These are phyloP conservation scores for Bipolaris victoriae DNA, from an alignment of 2,329 filamentous ascomycete genomes.

Conservation along the genomic window DNA sequence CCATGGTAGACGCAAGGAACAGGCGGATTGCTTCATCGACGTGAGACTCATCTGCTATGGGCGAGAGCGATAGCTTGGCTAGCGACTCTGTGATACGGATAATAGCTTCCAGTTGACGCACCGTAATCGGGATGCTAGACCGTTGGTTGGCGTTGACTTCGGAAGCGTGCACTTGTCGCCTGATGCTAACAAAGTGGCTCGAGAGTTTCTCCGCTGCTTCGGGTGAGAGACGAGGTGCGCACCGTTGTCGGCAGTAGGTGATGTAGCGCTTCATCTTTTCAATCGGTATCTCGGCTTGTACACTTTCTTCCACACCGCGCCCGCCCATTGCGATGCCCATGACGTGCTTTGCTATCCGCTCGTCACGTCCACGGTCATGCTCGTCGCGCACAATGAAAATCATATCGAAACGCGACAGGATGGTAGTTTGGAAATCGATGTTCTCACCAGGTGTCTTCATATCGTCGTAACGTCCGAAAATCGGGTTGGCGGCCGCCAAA, in stretches of 20 bases:
- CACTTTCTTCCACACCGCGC: conserved; percentile 78
- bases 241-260: conserved; percentile 94
- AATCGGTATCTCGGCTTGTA: conserved; percentile 86
- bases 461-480: conserved; percentile 97
- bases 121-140: conserved; percentile 94
- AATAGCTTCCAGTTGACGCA: conserved; percentile 95
- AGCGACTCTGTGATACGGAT: conserved; percentile 96
- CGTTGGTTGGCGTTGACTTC: conserved; percentile 89
- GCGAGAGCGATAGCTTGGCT: conserved; percentile 85
- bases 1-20: conserved; percentile 97
- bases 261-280: conserved; percentile 98
- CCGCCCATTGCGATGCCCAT: conserved; percentile 97
- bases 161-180: conserved; percentile 88
- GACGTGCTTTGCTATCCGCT: conserved; percentile 93
- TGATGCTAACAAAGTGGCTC: conserved; percentile 95
- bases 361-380: conserved; percentile 86
- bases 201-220: conserved; percentile 95
- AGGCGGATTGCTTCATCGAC: conserved; percentile 97
- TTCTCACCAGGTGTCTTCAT: conserved; percentile 98
- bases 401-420: conserved; percentile 98
- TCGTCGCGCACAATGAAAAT: conserved; percentile 99
- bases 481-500: conserved; percentile 92
- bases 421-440: conserved; percentile 99
- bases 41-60: conserved; percentile 86
- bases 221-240: conserved; percentile 85